Evolutionary conservation across 2,329 filamentous ascomycete species (phyloP).

Genomic region (Proliferodiscus dingleyae): DNA sequence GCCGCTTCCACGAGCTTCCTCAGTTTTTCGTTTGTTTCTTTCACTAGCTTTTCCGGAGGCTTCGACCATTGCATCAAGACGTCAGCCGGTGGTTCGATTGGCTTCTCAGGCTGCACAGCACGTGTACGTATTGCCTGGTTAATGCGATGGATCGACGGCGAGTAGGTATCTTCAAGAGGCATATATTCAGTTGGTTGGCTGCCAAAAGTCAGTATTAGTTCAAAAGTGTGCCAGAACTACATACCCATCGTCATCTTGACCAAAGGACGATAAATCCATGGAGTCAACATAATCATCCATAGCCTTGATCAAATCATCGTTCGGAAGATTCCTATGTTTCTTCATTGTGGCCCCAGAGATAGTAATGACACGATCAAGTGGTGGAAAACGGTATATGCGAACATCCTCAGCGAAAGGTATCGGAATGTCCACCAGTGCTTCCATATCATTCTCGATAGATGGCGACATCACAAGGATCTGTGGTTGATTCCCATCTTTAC

Average conservation of each 20-base stretch:
- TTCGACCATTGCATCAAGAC: slow-evolving; percentile 68
- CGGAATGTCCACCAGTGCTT: slow-evolving; percentile 84
- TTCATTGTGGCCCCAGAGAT: slow-evolving; percentile 76
- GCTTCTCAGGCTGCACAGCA: slow-evolving; percentile 66
- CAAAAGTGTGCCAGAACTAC: slow-evolving; percentile 21
- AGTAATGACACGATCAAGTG: slow-evolving; percentile 80
- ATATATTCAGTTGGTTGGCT: slow-evolving; percentile 62
- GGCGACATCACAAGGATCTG: slow-evolving; percentile 74
- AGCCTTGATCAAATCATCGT: slow-evolving; percentile 64
- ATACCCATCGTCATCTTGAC: slow-evolving; percentile 70
- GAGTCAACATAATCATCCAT: slow-evolving; percentile 91
- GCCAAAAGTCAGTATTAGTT: slow-evolving; percentile 5
- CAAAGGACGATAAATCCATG: slow-evolving; percentile 78
- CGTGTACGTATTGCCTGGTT: slow-evolving; percentile 80
- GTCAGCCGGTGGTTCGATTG: slow-evolving; percentile 56
- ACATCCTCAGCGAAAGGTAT: slow-evolving; percentile 92
- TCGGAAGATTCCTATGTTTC: slow-evolving; percentile 80
- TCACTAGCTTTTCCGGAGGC: slow-evolving; percentile 63
- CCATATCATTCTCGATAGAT: slow-evolving; percentile 69
- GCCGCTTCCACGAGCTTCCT: slow-evolving; percentile 62
- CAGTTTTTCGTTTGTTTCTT: slow-evolving; percentile 51
- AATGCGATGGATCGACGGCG: slow-evolving; percentile 81
- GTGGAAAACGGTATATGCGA: slow-evolving; percentile 84
- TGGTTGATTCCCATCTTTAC: slow-evolving; percentile 78
- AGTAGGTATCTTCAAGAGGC: slow-evolving; percentile 75